These are phyloP conservation scores for Mycena galopus DNA, from an alignment of 768 basidiomycete species.

Conservation along the genomic window DNA sequence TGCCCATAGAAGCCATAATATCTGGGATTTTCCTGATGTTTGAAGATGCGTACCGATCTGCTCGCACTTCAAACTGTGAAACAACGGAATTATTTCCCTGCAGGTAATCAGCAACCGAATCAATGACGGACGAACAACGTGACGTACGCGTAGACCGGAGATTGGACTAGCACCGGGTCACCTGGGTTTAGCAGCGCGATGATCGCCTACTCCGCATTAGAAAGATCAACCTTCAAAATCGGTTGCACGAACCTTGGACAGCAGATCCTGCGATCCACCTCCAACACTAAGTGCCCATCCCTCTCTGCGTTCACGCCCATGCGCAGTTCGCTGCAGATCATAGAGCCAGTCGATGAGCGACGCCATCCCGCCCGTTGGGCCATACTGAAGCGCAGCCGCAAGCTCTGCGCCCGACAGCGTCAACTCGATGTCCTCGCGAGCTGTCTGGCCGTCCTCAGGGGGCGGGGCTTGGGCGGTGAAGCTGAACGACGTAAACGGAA, in stretches of 20 bases:
- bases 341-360: conserved; percentile 77
- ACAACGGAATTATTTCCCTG: conserved; percentile 75
- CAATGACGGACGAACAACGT: conserved; percentile 20
- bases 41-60: conserved; percentile 62
- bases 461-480: conserved; percentile 69
- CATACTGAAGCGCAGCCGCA: conserved; percentile 79
- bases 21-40: too few relatives aligned
- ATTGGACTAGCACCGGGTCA: conserved; percentile 86
- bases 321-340: conserved; percentile 77
- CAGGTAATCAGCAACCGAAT: conserved; percentile 8
- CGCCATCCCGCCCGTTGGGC: conserved; percentile 76
- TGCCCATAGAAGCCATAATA: too few relatives aligned
- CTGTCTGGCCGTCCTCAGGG: conserved; percentile 45
- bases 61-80: conserved; percentile 67
- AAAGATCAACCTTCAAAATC: conserved; percentile 32
- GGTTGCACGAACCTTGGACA: conserved; percentile 81
- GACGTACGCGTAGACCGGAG: conserved; percentile 80
- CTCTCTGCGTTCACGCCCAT: conserved; percentile 70
- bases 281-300: conserved; percentile 87
- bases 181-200: conserved; percentile 80
- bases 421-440: conserved; percentile 61
- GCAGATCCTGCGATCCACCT: conserved; percentile 88
- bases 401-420: conserved; percentile 71
- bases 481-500: conserved; percentile 88
- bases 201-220: conserved; percentile 66